A percentile compares a stretch with the other conserved stretches of the same genome.
These are phyloP conservation scores for Lentinula raphanica DNA, from an alignment of 768 basidiomycete species.

Conservation along the genomic window DNA sequence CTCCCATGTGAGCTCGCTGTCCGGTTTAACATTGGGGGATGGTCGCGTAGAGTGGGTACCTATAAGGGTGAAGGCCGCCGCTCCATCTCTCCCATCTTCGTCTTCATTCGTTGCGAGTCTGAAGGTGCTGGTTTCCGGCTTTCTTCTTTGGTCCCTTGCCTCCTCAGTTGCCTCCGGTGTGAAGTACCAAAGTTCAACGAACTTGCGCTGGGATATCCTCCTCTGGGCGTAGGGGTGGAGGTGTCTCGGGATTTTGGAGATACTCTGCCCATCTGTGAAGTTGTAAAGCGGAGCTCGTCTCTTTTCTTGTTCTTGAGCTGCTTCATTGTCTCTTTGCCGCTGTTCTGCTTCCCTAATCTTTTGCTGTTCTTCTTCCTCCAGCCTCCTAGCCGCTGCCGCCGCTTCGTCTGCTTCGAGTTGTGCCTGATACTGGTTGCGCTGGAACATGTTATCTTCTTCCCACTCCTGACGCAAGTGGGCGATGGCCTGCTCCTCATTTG, in stretches of 20 bases:
- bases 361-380: neutral
- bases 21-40: constrained; percentile 3
- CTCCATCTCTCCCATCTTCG: neutral
- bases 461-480: neutral
- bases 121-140: neutral
- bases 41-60: neutral
- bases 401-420: neutral
- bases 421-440: neutral
- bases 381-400: constrained; percentile 17
- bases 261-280: neutral
- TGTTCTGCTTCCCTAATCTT: constrained; percentile 9
- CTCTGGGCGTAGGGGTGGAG: constrained; percentile 4
- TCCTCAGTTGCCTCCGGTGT: constrained; percentile 2
- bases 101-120: neutral
- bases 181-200: constrained; percentile 6
- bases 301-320: constrained; percentile 12
- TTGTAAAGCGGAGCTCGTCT: constrained; percentile 1
- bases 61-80: neutral
- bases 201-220: neutral
- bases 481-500: constrained; percentile 9
- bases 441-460: neutral
- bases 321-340: constrained; percentile 12
- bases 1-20: neutral
- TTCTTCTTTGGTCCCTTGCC: neutral
- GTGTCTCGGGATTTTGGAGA: neutral